Conservation (phyloP, 805 yeast species). For the Ogataea minuta region DNA sequence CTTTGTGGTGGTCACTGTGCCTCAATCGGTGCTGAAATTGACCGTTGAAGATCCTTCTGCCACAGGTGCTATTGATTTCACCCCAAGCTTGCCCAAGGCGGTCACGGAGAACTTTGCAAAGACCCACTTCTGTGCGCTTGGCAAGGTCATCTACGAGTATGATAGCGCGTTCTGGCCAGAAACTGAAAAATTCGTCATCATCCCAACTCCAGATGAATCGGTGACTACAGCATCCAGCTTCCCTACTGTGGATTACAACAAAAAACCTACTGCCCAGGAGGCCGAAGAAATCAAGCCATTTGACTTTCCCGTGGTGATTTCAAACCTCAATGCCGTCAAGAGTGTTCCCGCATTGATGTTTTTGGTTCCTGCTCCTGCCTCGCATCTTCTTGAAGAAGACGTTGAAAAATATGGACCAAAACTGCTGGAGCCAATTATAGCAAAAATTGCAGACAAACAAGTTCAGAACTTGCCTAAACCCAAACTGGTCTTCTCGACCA, state of each 20-base stretch:
- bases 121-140: conserved; percentile 39
- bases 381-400: conserved; percentile 43
- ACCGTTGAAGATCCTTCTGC: conserved; percentile 24
- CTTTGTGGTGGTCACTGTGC: conserved; percentile 48
- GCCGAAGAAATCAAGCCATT: conserved; percentile 21
- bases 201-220: conserved; percentile 28
- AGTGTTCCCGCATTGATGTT: conserved; percentile 40
- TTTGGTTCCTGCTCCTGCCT: conserved; percentile 47
- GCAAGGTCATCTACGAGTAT: conserved; percentile 47
- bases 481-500: conserved; percentile 29
- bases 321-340: conserved; percentile 27
- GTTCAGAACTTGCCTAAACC: conserved; percentile 27
- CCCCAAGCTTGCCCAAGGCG: conserved; percentile 37
- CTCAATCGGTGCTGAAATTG: conserved; percentile 44
- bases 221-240: conserved; percentile 6
- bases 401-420: conserved; percentile 40
- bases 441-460: conserved; percentile 25
- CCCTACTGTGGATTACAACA: conserved; percentile 18
- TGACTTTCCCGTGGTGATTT: conserved; percentile 31
- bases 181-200: conserved; percentile 30
- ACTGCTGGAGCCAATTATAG: conserved; percentile 42
- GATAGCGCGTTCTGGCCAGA: conserved; percentile 44
- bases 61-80: conserved; percentile 30
- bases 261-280: conserved; percentile 6
- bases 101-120: conserved; percentile 30